Base-by-base conservation (phyloP, 441 rosid genomes). In the Theobroma grandiflorum region DNA sequence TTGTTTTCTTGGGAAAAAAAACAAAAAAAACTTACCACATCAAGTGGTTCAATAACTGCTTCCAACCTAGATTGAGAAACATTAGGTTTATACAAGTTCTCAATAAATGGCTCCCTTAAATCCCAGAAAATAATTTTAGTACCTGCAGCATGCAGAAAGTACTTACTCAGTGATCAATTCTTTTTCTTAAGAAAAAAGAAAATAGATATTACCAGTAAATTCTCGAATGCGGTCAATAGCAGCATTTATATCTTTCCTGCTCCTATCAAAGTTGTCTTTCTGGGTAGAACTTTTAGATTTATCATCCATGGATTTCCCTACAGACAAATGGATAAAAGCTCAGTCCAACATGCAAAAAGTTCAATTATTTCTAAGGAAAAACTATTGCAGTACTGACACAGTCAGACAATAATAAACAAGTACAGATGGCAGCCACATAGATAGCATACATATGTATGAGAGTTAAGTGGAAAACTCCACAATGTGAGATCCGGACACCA, bases 51-150 rank as follows among this genome's bases (percentile, higher is more conserved):
- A 55, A 95, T 87, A 71, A 95, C 71, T 72, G 90, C 89, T 89
- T 94, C 99, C 90, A 97, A 79, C 86, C 99, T 88, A 33, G 92
- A 89, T 66, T 91, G 95, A 74, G 92, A 83, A 79, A 94, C 98
- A 74, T 82, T 90, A 43, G 97, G 95, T 87, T 89, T 95, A 81
- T 97, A 97, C 79, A 97, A 78, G 81, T 94, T 86, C 77, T 97
- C 97, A 45, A 97, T 91, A 86, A 97, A 89, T 50, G 95, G 92
- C 78, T 90, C 99, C 91, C 93, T 88, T 84, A 97, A 84, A 89
- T 97, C 99, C 85, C 93, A 95, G 86, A 97, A 97, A 82, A 92
- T 84, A 69, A 95, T 93, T 86, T 95, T 97, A 65, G 96, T 97
- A 79, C 99, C 99, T 95, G 96, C 82, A 90, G 67, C 53, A 77